Evolutionary conservation across 305 asterid species (phyloP), one percentile per base, ranked within the genome.

Genomic region (Fraxinus baroniana): DNA sequence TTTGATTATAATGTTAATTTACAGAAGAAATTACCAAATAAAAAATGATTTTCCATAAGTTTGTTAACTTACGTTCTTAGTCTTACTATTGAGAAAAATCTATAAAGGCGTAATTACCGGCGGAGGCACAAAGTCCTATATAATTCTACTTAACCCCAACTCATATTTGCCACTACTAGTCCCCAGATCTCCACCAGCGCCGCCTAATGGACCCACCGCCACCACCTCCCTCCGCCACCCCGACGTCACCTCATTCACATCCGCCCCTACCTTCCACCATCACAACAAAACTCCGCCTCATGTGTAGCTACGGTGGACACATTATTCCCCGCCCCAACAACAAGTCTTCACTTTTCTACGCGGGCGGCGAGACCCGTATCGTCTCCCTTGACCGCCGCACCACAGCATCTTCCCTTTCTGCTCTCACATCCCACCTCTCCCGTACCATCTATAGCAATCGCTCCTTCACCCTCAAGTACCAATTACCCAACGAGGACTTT

Each of bases 401-500:
- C 28, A 83, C 92, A 37, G 92, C 90, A 33, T 73, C 93, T 0
- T 89, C 91, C 1, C 86, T 93, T 35, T 41, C 93, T 22, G 66
- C 89, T 1, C 90, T 94, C 52, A 57, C 85, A 26, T 26, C 91
- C 20, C 95, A 93, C 82, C 90, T 95, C 66, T 94, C 97, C 44
- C 88, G 90, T 6, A 78, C 87, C 33, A 81, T 95, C 26, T 90
- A 85, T 83, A 78, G 86, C 77, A 90, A 90, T 76, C 95, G 95
- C 62, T 90, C 92, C 4, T 94, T 94, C 83, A 89, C 81, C 49
- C 92, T 95, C 79, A 94, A 93, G 87, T 95, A 93, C 87, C 98
- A 91, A 90, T 91, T 95, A 60, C 98, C 98, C 1, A 75, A 88
- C 79, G 94, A 94, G 79, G 95, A 92, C 84, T 90, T 95, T 17